Evolutionary conservation across 495 filamentous ascomycete genomes (phyloP).

Genomic region (Penicillium nucicola): DNA sequence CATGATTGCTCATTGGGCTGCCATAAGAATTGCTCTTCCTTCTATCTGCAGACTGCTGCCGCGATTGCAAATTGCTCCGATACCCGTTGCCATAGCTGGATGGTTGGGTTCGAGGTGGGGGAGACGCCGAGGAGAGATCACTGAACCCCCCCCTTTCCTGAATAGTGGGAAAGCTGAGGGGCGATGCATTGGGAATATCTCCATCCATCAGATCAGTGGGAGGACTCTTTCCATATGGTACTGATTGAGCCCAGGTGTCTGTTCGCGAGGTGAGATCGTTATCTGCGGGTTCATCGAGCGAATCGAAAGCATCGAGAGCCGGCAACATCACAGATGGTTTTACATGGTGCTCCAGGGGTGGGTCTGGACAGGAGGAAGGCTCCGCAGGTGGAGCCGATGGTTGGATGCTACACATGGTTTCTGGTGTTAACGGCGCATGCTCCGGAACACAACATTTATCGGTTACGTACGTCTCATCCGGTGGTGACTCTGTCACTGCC

Average conservation of each 20-base stretch:
- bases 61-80: constrained; percentile 31
- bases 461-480: constrained; percentile 42
- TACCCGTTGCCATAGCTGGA: constrained; percentile 45
- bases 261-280: constrained; percentile 38
- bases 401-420: constrained; percentile 19
- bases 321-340: constrained; percentile 38
- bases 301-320: constrained; percentile 40
- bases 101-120: constrained; percentile 41
- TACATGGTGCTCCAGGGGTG: constrained; percentile 20
- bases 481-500: constrained; percentile 31
- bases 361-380: constrained; percentile 35
- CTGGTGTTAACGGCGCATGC: not conserved
- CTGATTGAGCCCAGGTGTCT: constrained; percentile 48
- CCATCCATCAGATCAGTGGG: constrained; percentile 43
- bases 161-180: constrained; percentile 36
- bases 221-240: constrained; percentile 49
- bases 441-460: constrained; percentile 3
- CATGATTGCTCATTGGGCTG: constrained; percentile 43
- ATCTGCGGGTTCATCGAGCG: constrained; percentile 28
- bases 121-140: constrained; percentile 49
- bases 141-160: constrained; percentile 45
- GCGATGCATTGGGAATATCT: constrained; percentile 41
- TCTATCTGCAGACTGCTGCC: constrained; percentile 41
- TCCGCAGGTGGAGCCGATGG: constrained; percentile 30
- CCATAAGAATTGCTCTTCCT: constrained; percentile 45